Base-by-base conservation (phyloP, 169 alveolate genomes). In the Eimeria maxima region DNA sequence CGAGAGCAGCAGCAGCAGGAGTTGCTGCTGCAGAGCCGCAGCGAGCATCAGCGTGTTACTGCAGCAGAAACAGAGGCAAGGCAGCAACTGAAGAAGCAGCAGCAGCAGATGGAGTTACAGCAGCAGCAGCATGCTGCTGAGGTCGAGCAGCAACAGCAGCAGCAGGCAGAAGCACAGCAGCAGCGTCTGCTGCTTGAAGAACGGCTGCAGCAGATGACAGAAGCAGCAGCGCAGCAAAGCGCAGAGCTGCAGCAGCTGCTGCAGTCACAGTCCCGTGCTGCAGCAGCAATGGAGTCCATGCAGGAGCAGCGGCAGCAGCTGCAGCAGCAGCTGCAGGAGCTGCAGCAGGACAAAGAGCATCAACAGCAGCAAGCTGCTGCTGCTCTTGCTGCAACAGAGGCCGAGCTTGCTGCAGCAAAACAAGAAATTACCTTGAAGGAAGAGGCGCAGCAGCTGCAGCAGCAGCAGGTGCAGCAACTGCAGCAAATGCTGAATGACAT, bases 261-360 rank as follows among this genome's bases (percentile, higher is more conserved):
- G 73, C 90, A 45, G 27, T 27, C 22, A 10, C 90, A 81, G 53
- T 3, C 65, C 10, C 65, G 90, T 1, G 90, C 71, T 24, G 90
- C 90, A 53, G 86, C 86, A 81, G 90, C 47, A n/a, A n/a, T 45
- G 63, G 53, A 53, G 50, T 71, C 13, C 69, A 53, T 50, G 90
- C 90, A 81, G 44, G 73, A 84, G 60, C 78, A 57, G 93, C 93
- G 74, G 78, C 93, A 84, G 93, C 80, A 84, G 80, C 78, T 57
- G 93, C 93, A 57, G 93, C 93, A 84, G 80, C 93, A 84, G 80
- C 80, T 57, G 80, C 93, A 84, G 93, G 55, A 57, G 71, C 80
- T 45, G 57, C 80, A 24, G 93, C 53, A 84, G 80, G 80, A 84
- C 45, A 55, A 14, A 78, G 80, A 84, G 80, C 93, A 84, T 76